phyloP scores from a whole-genome alignment of 1,284 basidiomycete species.

The Heterobasidion irregulare region DNA sequence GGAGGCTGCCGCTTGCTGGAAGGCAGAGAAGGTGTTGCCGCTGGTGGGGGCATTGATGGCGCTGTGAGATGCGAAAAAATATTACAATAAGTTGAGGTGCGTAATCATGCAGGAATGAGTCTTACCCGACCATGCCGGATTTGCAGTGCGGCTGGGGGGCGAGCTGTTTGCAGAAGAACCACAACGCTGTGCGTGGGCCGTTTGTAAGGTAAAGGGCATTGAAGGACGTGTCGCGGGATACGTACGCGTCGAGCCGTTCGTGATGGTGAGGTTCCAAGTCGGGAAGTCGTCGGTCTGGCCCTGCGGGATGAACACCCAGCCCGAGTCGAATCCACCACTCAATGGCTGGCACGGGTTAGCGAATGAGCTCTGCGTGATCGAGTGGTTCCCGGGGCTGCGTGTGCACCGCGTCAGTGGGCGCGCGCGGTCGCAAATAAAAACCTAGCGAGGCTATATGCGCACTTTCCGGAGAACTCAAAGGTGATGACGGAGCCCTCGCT shows the following conservation, averaged over 20 bases:
- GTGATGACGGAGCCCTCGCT: conserved; percentile 35
- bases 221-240: not conserved
- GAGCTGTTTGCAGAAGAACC: conserved; percentile 55
- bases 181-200: conserved; percentile 30
- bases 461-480: conserved; percentile 38
- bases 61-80: conserved; percentile 15
- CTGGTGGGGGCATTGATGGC: conserved; percentile 45
- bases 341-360: conserved; percentile 34
- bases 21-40: conserved; percentile 38
- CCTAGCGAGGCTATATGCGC: conserved; percentile 11
- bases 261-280: conserved; percentile 39
- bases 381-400: conserved; percentile 37
- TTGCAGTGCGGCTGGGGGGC: conserved; percentile 34
- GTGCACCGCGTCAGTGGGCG: not conserved
- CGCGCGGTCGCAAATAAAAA: not conserved
- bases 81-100: not conserved
- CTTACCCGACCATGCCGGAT: conserved; percentile 32
- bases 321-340: conserved; percentile 40
- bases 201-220: not conserved
- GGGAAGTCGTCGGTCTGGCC: conserved; percentile 17
- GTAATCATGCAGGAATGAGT: not conserved
- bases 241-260: conserved; percentile 31
- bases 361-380: conserved; percentile 44
- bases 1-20: conserved; percentile 25
- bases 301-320: conserved; percentile 23